Evolutionary conservation across 441 rosid genomes (phyloP), one percentile per base, ranked within the genome.

Genomic region (Mallotus japonicus): DNA sequence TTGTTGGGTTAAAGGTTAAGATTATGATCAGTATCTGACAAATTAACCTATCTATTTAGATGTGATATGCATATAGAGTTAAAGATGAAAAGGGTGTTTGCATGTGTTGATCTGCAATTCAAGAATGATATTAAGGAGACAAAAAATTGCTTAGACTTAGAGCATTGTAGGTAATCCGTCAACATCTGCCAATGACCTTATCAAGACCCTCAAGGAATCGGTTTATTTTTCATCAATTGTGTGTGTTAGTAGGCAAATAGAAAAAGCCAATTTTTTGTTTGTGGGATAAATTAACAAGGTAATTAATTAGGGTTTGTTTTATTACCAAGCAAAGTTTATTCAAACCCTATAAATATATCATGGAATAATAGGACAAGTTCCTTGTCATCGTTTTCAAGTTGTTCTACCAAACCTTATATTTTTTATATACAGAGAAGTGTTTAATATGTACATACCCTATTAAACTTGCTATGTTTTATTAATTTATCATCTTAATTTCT

Each of bases 331-430:
- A 47, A 46, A 6, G 16, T 57, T 46, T 53, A 53, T 46, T 20
- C 20, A 28, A 44, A 63, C 24, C 6, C 42, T 11, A 64, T 24
- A 0, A 1, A 1, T 34, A 4, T 34, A 51, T 65, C 28, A 12
- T 40, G 13, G 67, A 72, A 67, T 32, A 65, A 28, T 13, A 46
- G 73, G 61, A 69, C 40, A 72, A 47, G 51, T 51, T 0, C 44
- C 70, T 62, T 63, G 16, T 57, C 69, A 53, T 11, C 62, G 32
- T 49, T 37, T 53, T 63, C 55, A 70, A 71, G 37, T 12, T 46
- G 47, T 8, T 59, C 62, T 15, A 61, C 71, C 46, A 69, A 71
- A 7, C 34, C 2, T 13, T 7, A 3, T 34, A 34, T 34, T 0
- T 24, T 24, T 24, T 24, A 24, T 24, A 24, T 24, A 24, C 2